These are phyloP conservation scores for Torrubiellomyces zombiae DNA, from an alignment of 2,329 filamentous ascomycete genomes.

Conservation along the genomic window DNA sequence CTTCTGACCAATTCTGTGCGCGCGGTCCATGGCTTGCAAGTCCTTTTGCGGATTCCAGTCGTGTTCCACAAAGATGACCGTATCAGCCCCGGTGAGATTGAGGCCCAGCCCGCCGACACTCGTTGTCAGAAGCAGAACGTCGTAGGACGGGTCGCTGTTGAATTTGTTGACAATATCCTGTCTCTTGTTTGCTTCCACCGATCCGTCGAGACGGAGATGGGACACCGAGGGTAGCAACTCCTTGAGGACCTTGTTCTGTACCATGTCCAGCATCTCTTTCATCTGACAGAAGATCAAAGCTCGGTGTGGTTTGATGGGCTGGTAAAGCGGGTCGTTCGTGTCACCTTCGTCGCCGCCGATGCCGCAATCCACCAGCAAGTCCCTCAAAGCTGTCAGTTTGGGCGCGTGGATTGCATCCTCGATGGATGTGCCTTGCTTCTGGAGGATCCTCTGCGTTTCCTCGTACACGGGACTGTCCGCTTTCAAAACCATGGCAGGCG, in stretches of 20 bases:
- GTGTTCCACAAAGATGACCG: conserved; percentile 97
- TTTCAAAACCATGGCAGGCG: conserved; percentile 89
- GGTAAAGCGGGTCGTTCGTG: conserved; percentile 41
- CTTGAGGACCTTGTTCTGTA: conserved; percentile 82
- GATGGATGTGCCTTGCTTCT: conserved; percentile 62
- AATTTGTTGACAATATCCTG: conserved; percentile 99
- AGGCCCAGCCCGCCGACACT: conserved; percentile 88
- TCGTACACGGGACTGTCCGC: conserved; percentile 83
- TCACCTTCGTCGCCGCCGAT: conserved; percentile 65
- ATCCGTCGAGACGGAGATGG: conserved; percentile 83
- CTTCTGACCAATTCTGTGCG: conserved; percentile 96
- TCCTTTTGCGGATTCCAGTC: conserved; percentile 99
- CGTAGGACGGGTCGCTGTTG: conserved; percentile 93
- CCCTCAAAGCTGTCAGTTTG: conserved; percentile 77
- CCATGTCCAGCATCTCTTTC: conserved; percentile 99
- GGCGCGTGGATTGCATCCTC: conserved; percentile 80
- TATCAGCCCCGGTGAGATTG: conserved; percentile 92
- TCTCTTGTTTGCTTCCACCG: conserved; percentile 79
- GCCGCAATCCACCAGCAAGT: conserved; percentile 94
- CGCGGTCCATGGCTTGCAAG: conserved; percentile 96
- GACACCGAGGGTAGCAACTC: conserved; percentile 85
- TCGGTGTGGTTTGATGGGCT: conserved; percentile 88
- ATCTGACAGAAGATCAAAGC: conserved; percentile 97
- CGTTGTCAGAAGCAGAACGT: conserved; percentile 83
- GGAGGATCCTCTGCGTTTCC: conserved; percentile 66